Conservation (phyloP, 495 filamentous ascomycete genomes). For the Penicillium bovifimosum region DNA sequence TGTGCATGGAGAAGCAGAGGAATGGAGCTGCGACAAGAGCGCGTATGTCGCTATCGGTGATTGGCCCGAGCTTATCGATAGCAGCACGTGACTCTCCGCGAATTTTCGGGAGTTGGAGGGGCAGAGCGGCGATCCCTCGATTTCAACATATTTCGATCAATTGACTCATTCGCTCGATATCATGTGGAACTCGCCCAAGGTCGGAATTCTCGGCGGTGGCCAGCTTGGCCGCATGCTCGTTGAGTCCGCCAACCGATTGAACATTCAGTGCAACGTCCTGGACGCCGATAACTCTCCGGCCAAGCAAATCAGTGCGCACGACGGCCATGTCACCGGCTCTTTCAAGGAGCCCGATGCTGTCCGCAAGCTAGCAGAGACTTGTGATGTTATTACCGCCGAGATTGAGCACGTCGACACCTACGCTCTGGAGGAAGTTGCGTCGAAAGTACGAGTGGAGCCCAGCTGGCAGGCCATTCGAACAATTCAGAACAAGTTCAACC, state of each 20-base stretch:
- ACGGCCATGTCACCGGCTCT: constrained; percentile 72
- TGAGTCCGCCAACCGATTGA: constrained; percentile 81
- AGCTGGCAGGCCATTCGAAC: constrained; percentile 82
- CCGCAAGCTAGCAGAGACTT: constrained; percentile 65
- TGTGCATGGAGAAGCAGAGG: constrained; percentile 11
- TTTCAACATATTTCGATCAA: constrained; percentile 2
- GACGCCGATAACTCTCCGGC: constrained; percentile 77
- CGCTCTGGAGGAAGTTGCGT: constrained; percentile 77
- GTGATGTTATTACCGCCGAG: constrained; percentile 89
- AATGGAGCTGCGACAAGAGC: constrained; percentile 9
- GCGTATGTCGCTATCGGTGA: constrained; percentile 6
- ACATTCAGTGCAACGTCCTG: constrained; percentile 73
- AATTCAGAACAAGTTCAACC: constrained; percentile 94
- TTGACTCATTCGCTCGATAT: constrained; percentile 15
- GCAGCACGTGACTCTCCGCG: constrained; percentile 24
- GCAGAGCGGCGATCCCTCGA: constrained; percentile 21
- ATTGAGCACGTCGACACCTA: constrained; percentile 96
- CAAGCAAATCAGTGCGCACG: constrained; percentile 79
- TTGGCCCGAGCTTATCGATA: constrained; percentile 30
- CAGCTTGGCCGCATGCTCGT: constrained; percentile 95
- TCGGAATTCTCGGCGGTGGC: constrained; percentile 71
- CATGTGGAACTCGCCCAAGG: constrained; percentile 47
- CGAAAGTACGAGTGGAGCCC: constrained; percentile 66
- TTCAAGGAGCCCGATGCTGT: constrained; percentile 77
- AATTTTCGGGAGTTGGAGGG: constrained; percentile 34